Evolutionary conservation across 495 filamentous ascomycete species (phyloP).

Genomic region (Mytilinidion resinicola): DNA sequence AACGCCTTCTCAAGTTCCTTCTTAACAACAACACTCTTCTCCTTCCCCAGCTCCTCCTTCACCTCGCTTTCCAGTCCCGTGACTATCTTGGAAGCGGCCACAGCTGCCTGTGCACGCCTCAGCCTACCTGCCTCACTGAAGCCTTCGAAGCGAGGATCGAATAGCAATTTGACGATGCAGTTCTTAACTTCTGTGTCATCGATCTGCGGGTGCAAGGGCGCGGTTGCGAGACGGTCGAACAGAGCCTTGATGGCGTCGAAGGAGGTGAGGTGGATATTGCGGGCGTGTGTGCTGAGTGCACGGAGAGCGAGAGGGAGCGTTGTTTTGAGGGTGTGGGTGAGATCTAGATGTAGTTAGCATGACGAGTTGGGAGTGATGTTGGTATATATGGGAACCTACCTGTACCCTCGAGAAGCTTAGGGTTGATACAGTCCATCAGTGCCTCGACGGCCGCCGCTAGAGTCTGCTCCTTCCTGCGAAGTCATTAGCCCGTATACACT

Average conservation of each 20-base stretch:
- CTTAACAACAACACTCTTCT: slow-evolving; percentile 24
- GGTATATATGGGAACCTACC: slow-evolving; percentile 6
- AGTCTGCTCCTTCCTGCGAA: slow-evolving; percentile 23
- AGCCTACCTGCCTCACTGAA: slow-evolving; percentile 26
- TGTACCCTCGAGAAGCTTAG: not conserved
- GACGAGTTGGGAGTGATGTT: slow-evolving; percentile 3
- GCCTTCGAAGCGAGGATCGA: slow-evolving; percentile 22
- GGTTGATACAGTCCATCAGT: slow-evolving; percentile 1
- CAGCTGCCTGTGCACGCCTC: slow-evolving; percentile 25
- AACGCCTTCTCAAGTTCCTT: slow-evolving; percentile 8
- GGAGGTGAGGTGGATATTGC: slow-evolving; percentile 15
- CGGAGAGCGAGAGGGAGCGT: slow-evolving; percentile 10
- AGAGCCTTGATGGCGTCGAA: slow-evolving; percentile 21
- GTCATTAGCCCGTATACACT: slow-evolving; percentile 1
- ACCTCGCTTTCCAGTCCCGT: slow-evolving; percentile 18
- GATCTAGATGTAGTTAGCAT: slow-evolving; percentile 1
- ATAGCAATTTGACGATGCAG: slow-evolving; percentile 17
- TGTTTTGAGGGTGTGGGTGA: slow-evolving; percentile 6
- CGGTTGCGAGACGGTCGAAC: slow-evolving; percentile 15
- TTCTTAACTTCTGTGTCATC: not conserved
- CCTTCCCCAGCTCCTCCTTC: slow-evolving; percentile 14
- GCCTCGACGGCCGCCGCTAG: slow-evolving; percentile 16
- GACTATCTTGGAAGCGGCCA: slow-evolving; percentile 11
- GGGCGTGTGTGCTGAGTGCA: slow-evolving; percentile 15
- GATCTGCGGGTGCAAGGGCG: not conserved